These are phyloP conservation scores for Apiotrichum veenhuisii DNA, from an alignment of 1,284 basidiomycete species.

Conservation along the genomic window DNA sequence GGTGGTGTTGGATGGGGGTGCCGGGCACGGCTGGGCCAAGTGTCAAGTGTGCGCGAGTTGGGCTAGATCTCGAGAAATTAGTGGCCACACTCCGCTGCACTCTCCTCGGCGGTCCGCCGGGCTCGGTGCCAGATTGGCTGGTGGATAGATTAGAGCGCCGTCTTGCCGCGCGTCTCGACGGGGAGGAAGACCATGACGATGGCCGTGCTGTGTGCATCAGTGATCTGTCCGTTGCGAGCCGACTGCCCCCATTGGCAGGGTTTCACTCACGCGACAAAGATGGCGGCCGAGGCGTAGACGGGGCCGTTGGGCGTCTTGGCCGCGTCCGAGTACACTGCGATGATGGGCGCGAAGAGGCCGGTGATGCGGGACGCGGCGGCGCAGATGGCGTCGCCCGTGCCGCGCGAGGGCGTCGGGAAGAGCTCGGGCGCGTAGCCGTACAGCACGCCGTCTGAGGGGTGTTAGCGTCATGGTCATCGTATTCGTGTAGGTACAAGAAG, in stretches of 20 bases:
- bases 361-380: conserved; percentile 57
- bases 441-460: conserved; percentile 60
- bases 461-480: no score
- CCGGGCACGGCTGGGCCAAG: no score
- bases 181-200: conserved; percentile 57
- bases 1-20: no score
- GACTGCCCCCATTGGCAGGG: no score
- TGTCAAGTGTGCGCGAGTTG: no score
- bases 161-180: conserved; percentile 56
- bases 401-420: conserved; percentile 62
- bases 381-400: conserved; percentile 62
- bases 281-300: conserved; percentile 58
- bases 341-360: conserved; percentile 51
- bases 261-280: conserved; percentile 57
- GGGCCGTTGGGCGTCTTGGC: conserved; percentile 51
- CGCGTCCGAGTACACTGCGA: conserved; percentile 26
- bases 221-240: no score
- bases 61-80: no score
- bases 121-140: no score
- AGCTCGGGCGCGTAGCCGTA: conserved; percentile 64
- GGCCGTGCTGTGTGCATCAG: no score
- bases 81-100: no score
- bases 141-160: conserved; percentile 21
- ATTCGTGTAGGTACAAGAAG: no score
- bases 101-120: no score